Evolutionary conservation across 1,139 yeast species (phyloP), one percentile per base, ranked within the genome.

Genomic region (Eremothecium cymbalariae): DNA sequence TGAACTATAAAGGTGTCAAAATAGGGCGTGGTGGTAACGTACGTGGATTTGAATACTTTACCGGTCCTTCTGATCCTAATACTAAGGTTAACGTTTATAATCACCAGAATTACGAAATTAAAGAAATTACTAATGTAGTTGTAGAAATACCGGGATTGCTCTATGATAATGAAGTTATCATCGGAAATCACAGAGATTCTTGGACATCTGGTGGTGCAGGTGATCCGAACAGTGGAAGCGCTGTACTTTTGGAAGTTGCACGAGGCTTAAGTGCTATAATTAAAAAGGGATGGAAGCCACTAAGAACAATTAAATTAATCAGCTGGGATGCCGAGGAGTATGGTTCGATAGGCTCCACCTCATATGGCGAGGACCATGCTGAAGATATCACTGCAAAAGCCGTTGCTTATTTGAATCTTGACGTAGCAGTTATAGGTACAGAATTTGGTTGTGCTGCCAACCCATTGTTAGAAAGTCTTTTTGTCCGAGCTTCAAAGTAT

Each of bases 281-380:
- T 4, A 50, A 59, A 45, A 57, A 49, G 29, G 77, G 77, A 1
- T 73, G 75, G 76, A 70, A 62, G 44, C 78, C 78, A 4, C 50
- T 70, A 36, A 55, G 77, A 35, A 68, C 74, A 0, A 67, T 73
- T n/a, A 64, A 62, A 36, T 50, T 71, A 17, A 61, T 67, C 0
- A 64, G 68, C 19, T 72, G 74, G 74, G 77, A 72, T 50, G 76
- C 70, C 6, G 65, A 63, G 12, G 67, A 64, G 32, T 58, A 58
- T 24, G 74, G 70, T 0, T 47, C 57, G 44, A 31, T 71, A 6
- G 77, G 77, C 1, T 65, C 73, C 0, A 67, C 72, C 0, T 74
- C 69, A 42, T 67, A 53, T 47, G 72, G 65, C 5, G 71, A 70
- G 40, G 60, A 63, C 24, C 56, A 64, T 39, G 39, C 51, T 2